Conservation (phyloP, 345 rosid genomes). For the Aquilaria yunnanensis region DNA sequence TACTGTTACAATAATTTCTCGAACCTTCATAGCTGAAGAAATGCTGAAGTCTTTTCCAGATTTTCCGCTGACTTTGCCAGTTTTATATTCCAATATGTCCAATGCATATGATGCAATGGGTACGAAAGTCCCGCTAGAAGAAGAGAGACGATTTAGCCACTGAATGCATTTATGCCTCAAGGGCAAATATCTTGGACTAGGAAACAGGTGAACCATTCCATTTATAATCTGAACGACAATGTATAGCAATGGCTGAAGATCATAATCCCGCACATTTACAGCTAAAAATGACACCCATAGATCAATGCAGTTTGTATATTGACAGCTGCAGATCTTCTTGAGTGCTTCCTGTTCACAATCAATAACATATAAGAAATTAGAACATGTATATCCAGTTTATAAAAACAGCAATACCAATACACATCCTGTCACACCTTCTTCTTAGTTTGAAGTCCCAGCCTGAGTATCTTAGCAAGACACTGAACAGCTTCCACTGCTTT, state of each 20-base stretch:
- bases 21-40: slow-evolving; percentile 63
- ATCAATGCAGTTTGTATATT: slow-evolving; percentile 69
- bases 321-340: slow-evolving; percentile 75
- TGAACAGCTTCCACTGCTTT: slow-evolving; percentile 56
- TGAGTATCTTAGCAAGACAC: slow-evolving; percentile 71
- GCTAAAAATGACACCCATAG: slow-evolving; percentile 82
- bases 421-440: slow-evolving; percentile 44
- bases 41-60: slow-evolving; percentile 45
- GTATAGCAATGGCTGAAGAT: slow-evolving; percentile 65
- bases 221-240: slow-evolving; percentile 65
- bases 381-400: background rate
- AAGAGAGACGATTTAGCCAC: slow-evolving; percentile 78
- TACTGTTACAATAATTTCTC: slow-evolving; percentile 12
- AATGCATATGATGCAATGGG: slow-evolving; percentile 60
- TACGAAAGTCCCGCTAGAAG: slow-evolving; percentile 62
- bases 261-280: slow-evolving; percentile 41
- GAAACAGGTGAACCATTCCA: slow-evolving; percentile 69
- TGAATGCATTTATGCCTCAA: slow-evolving; percentile 76
- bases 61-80: slow-evolving; percentile 47
- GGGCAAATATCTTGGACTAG: slow-evolving; percentile 88
- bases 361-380: slow-evolving; percentile 18
- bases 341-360: slow-evolving; percentile 65
- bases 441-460: slow-evolving; percentile 57
- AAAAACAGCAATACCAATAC: slow-evolving; percentile 3
- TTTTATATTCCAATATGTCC: slow-evolving; percentile 81